Evolutionary conservation across 2,329 filamentous ascomycete species (phyloP), one percentile per base, ranked within the genome.

Genomic region (Sporothrix dimorphospora): DNA sequence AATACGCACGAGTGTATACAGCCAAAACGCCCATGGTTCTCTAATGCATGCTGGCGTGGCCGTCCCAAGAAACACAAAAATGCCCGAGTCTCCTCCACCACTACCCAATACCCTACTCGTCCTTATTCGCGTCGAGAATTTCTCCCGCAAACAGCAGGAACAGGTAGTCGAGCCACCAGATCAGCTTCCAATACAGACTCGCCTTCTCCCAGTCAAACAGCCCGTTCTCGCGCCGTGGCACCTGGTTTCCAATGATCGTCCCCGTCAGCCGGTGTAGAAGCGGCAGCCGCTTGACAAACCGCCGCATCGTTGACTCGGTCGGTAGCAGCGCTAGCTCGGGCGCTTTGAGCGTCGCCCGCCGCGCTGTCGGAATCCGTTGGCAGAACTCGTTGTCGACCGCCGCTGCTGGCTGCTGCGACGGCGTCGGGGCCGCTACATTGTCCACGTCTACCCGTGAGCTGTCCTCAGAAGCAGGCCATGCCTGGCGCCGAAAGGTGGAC

Each of bases 121-220:
- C 88, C 81, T 88, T 89, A 74, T 89, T 87, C 11, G 83, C 82
- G 76, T 81, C 85, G 73, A 86, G 82, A 71, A 90, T 86, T 76
- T 90, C 88, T 27, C 87, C 85, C 55, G 85, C 84, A 78, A 90
- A 90, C 51, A 90, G 81, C 4, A 84, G 82, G 77, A 90, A 89
- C 70, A 84, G 85, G 21, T 83, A 81, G 77, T 91, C 89, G 30
- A 91, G 81, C 82, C 85, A 89, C 82, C 86, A 91, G 76, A 91
- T 88, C 57, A 91, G 77, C 79, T 88, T 88, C 89, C 89, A 91
- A 81, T 91, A 91, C 73, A 91, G 80, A 73, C 88, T 91, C 12
- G 89, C 89, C 61, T 83, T 83, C 55, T 88, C 88, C 84, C 90
- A 92, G 80, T 98, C 94, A 76, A 97, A 94, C 55, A 89, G 89